Conservation (phyloP, 192 early-diverging fungal species). For the Powellomyces hirtus region DNA sequence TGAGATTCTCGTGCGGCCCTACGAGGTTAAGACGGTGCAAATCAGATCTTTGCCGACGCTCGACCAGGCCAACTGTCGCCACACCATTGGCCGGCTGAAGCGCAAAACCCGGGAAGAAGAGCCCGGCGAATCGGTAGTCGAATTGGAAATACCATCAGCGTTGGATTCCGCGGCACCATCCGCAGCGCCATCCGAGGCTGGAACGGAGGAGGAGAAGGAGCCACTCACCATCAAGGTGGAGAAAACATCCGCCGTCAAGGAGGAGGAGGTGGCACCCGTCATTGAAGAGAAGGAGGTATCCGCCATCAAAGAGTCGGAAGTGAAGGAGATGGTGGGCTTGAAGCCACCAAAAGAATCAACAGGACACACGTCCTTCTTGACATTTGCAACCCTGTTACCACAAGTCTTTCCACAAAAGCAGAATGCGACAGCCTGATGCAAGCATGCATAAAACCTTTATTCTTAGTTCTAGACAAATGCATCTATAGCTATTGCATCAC, state of each 20-base stretch:
- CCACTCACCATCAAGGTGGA: neutral
- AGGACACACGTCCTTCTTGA: slow-evolving; percentile 94
- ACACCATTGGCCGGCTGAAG: slow-evolving; percentile 38
- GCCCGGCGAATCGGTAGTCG: neutral
- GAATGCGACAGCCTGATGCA: too few relatives aligned
- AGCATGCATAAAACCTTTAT: too few relatives aligned
- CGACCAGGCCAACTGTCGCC: slow-evolving; percentile 48
- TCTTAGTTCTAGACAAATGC: too few relatives aligned
- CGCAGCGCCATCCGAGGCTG: neutral
- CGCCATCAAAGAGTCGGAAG: slow-evolving; percentile 6
- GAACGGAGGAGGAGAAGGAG: neutral
- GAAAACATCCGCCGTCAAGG: slow-evolving; percentile 20
- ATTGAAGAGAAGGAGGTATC: neutral
- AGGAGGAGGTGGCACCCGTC: slow-evolving; percentile 20
- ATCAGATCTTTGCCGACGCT: slow-evolving; percentile 60
- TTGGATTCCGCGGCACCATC: neutral
- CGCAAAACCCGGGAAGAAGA: slow-evolving; percentile 9
- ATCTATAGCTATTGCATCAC: too few relatives aligned
- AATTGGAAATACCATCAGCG: neutral
- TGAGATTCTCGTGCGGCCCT: slow-evolving; percentile 81
- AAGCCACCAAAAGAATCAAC: slow-evolving; percentile 59
- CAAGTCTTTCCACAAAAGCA: neutral
- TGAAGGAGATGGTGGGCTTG: slow-evolving; percentile 49
- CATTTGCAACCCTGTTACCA: slow-evolving; percentile 84
- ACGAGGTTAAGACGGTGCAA: slow-evolving; percentile 66